Evolutionary conservation across 768 basidiomycete species (phyloP), one percentile per base, ranked within the genome.

Genomic region (Suillus tomentosus): DNA sequence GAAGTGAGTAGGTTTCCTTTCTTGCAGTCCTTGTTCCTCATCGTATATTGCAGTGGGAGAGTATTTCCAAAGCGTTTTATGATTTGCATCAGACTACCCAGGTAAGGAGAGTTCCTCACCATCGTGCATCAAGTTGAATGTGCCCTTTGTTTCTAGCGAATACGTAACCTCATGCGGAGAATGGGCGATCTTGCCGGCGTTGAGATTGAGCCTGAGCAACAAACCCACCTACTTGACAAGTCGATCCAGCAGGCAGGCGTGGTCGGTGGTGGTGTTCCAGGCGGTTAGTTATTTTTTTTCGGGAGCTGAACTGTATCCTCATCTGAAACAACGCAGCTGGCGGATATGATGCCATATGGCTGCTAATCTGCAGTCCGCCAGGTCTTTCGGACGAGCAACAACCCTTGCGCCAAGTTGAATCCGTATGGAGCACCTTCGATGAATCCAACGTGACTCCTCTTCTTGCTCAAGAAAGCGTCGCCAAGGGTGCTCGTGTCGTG

Each of bases 301-400:
- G 27, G 55, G 13, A 22, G 40, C 31, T 37, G n/a, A 48, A 36
- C 22, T 56, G 61, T 40, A 61, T 67, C 50, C 67, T 9, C 51
- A 11, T 40, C 60, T 47, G 60, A 34, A 57, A 9, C 17, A 57
- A 31, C 42, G 61, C 68, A 98, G 97, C 97, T 60, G 97, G 97
- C 11, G 97, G 97, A 2, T 99, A 92, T 75, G 97, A 99, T 73
- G 97, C 97, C 8, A 85, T 99, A 64, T 99, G 95, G 94, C 80
- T 99, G 6, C 85, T 99, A 17, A 85, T 95, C 19, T 84, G 91
- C 70, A 88, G 91, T 55, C 83, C 87, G 43, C 69, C 78, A 65
- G 75, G 77, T 56, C 76, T 79, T 48, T 76, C 81, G 10, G 79
- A 82, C 65, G 78, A 54, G 31, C 53, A 54, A 36, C 53, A 83